Conservation (phyloP, 1,139 yeast genomes). For the Taiozyma sp. region DNA sequence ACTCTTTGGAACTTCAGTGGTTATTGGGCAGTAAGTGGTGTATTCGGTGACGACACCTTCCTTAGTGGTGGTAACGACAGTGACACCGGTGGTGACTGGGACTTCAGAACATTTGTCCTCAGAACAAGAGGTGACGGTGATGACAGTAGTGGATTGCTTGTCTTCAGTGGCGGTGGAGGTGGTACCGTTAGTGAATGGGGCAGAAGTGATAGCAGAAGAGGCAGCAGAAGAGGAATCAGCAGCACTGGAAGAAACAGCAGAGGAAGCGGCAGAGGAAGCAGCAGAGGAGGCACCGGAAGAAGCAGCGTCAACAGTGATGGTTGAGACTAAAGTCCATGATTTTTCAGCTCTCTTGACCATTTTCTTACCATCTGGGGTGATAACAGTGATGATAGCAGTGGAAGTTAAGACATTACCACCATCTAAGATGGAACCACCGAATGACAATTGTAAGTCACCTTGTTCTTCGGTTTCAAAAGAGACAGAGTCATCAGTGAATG, state of each 20-base stretch:
- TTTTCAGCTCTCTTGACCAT: conserved; percentile 1
- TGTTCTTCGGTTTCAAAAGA: background rate
- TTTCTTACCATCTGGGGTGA: conserved; percentile 1
- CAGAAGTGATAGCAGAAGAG: conserved; percentile 3
- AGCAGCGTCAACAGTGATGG: conserved; percentile 1
- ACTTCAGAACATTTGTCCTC: conserved; percentile 7
- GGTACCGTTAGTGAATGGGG: conserved; percentile 4
- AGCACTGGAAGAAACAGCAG: conserved; percentile 4
- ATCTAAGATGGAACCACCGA: conserved; percentile 1
- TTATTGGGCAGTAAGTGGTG: conserved; percentile 11
- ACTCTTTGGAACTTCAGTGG: conserved; percentile 4
- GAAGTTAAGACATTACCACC: background rate
- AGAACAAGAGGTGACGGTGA: conserved; percentile 11
- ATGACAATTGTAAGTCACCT: background rate
- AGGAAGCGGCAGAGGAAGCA: conserved; percentile 9
- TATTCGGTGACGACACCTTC: conserved; percentile 7
- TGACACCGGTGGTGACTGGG: conserved; percentile 15
- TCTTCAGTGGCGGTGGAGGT: conserved; percentile 6
- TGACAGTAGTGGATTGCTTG: conserved; percentile 5
- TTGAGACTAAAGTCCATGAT: background rate
- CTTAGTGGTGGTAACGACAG: conserved; percentile 34
- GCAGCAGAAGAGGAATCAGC: conserved; percentile 6
- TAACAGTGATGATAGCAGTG: background rate
- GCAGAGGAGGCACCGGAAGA: conserved; percentile 8
- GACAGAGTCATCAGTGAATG: background rate